Evolutionary conservation across 2,329 filamentous ascomycete genomes (phyloP), one percentile per base, ranked within the genome.

Genomic region (Leptographium galeiforme): DNA sequence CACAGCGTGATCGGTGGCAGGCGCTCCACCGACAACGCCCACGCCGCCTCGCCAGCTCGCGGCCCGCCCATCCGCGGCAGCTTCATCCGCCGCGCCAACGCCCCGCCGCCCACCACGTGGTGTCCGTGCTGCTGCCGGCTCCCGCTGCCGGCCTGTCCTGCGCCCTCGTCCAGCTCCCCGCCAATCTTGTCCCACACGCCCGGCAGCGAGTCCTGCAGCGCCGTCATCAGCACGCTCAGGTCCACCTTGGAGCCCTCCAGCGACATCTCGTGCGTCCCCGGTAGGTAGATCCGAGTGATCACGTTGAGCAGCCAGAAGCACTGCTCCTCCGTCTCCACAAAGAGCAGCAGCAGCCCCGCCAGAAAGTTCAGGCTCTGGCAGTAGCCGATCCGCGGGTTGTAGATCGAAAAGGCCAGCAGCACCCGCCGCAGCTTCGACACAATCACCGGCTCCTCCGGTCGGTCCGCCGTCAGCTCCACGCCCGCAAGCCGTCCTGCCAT

Each of bases 331-430:
- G 86, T 83, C 56, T 78, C 80, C 63, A 96, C 82, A 66, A 97
- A 96, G 3, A 97, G 76, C 2, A 97, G 79, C 2, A 97, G 74
- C 51, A 97, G 77, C 5, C 90, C 91, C 6, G 91, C 89, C 50
- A 97, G 78, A 68, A 97, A 97, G 67, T 97, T 97, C 34, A 97
- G 79, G 19, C 87, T 94, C 66, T 97, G 91, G 63, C 91, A 97
- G 67, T 97, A 97, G 14, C 91, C 91, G 60, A 96, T 94, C 53
- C 80, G 80, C 1, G 91, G 89, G 61, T 94, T 94, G 70, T 95
- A 88, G 44, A 95, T 78, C 2, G 91, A 84, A 66, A 96, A 97
- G 12, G 90, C 89, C 62, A 88, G 86, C 32, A 97, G 73, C 0
- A 97, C 89, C 43, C 89, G 82, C 34, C 91, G 85, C 8, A 97